phyloP scores from a whole-genome alignment of 352 stramenopile species.

The Phytopythium delawarense region DNA sequence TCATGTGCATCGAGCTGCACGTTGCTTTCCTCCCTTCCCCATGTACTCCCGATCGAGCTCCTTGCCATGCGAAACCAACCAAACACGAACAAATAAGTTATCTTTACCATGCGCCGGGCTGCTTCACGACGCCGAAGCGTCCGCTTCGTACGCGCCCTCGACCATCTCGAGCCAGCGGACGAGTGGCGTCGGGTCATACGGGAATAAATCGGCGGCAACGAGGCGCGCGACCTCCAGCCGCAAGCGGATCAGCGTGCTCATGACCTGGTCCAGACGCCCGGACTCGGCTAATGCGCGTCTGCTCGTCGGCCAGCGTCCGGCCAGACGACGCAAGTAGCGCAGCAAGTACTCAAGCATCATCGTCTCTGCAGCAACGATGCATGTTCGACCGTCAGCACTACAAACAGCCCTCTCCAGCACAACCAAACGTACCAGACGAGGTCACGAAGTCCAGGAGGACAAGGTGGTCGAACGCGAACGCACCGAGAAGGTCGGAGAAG shows the following conservation, averaged over 20 bases:
- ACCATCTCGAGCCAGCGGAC: constrained; percentile 42
- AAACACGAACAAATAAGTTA: constrained; percentile 43
- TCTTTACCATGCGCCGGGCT: constrained; percentile 5
- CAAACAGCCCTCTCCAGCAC: neutral
- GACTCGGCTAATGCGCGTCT: constrained; percentile 16
- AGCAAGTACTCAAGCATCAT: constrained; percentile 60
- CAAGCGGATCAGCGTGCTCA: constrained; percentile 57
- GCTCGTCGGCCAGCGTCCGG: constrained; percentile 22
- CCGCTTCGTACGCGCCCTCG: constrained; percentile 47
- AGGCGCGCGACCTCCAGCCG: constrained; percentile 59
- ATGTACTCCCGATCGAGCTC: neutral
- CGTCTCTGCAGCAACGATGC: constrained; percentile 36
- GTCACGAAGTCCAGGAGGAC: constrained; percentile 67
- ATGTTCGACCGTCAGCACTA: neutral
- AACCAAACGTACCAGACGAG: constrained; percentile 44
- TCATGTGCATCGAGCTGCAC: neutral
- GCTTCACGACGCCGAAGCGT: neutral
- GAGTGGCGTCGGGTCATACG: constrained; percentile 43
- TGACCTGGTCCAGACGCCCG: constrained; percentile 26
- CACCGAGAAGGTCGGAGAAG: constrained; percentile 49
- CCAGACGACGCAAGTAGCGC: constrained; percentile 42
- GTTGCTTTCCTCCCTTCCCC: neutral
- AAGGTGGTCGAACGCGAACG: constrained; percentile 50
- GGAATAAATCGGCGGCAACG: constrained; percentile 36
- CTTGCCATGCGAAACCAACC: neutral